Base-by-base conservation (phyloP, 2,329 filamentous ascomycete genomes). In the Aspergillus ustus region DNA sequence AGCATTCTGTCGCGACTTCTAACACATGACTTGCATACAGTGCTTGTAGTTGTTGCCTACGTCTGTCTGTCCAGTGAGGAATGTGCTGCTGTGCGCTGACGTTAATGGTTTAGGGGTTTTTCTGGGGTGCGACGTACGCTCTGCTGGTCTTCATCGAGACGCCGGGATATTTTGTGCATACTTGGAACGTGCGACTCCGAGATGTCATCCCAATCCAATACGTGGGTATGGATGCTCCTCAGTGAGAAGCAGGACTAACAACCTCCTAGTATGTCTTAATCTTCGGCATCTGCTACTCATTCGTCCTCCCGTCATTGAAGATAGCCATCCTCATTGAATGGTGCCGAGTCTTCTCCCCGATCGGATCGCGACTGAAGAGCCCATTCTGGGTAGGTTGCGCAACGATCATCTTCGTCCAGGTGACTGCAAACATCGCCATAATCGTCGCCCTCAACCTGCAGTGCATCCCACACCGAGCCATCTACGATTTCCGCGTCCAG, bases 261-360 rank as follows among this genome's bases (percentile, higher is more conserved):
- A 19, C 9, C 13, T 9, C 25, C 0, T 28, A 64, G 60, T 45
- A 57, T 1, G 53, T 79, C 44, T 69, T 76, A 29, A 54, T 78
- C 31, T 73, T 70, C 60, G 75, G 77, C 53, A 65, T 67, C 63
- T 74, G 67, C 60, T 81, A 81, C 62, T 75, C 72, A 0, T 70
- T 74, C 40, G 70, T 73, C 19, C 71, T 81, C 1, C 74, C 77
- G 0, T 68, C 79, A 5, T 62, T 81, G 54, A 82, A 81, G 59
- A 70, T 70, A 2, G 75, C 76, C 13, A 80, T 82, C 49, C 70
- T 82, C 13, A 50, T 79, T 8, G 78, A 82, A 57, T 83, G 81
- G 80, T 70, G 69, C n/a, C 70, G 73, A 6, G 63, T 80, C 6
- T 77, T 81, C 50, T 72, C 74, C 7, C 68, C 73, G 1, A 57